Conservation (phyloP, 2,329 filamentous ascomycete genomes). For the Neopestalotiopsis sp. region DNA sequence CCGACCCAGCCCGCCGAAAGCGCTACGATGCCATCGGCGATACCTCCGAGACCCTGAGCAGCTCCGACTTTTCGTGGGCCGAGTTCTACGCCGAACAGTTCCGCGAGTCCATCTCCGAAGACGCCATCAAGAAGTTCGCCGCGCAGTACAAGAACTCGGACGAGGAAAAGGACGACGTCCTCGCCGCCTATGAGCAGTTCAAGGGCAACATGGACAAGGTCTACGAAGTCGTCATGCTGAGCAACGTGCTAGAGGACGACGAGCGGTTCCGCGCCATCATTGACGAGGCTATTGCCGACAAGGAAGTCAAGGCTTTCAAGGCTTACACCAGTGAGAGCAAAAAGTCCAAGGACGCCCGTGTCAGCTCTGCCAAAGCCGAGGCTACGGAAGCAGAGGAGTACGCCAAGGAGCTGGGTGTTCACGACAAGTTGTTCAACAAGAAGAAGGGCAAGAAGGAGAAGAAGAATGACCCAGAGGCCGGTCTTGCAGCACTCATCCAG, state of each 20-base stretch:
- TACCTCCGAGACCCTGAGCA: conserved; percentile 80
- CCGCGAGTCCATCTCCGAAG: conserved; percentile 73
- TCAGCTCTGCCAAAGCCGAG: conserved; percentile 69
- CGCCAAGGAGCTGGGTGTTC: conserved; percentile 75
- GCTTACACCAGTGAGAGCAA: conserved; percentile 78
- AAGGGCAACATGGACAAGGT: conserved; percentile 78
- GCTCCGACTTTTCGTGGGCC: conserved; percentile 85
- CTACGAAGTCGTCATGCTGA: conserved; percentile 87
- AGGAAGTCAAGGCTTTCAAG: conserved; percentile 69
- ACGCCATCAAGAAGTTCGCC: conserved; percentile 78
- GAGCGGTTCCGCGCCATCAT: conserved; percentile 82
- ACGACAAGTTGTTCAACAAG: conserved; percentile 69
- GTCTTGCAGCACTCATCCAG: conserved; percentile 76
- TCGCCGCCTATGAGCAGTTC: conserved; percentile 74
- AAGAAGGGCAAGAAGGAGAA: conserved; percentile 53
- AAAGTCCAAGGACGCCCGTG: conserved; percentile 62
- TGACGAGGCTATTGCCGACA: conserved; percentile 74
- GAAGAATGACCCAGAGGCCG: conserved; percentile 46
- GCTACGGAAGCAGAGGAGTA: conserved; percentile 75
- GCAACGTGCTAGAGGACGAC: conserved; percentile 82
- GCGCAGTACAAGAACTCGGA: conserved; percentile 82
- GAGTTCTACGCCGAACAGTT: conserved; percentile 89
- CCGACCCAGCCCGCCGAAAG: conserved; percentile 77
- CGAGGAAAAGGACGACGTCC: conserved; percentile 80
- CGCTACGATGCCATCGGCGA: conserved; percentile 92